Conservation (phyloP, 768 basidiomycete species). For the Crucibulum laeve region DNA sequence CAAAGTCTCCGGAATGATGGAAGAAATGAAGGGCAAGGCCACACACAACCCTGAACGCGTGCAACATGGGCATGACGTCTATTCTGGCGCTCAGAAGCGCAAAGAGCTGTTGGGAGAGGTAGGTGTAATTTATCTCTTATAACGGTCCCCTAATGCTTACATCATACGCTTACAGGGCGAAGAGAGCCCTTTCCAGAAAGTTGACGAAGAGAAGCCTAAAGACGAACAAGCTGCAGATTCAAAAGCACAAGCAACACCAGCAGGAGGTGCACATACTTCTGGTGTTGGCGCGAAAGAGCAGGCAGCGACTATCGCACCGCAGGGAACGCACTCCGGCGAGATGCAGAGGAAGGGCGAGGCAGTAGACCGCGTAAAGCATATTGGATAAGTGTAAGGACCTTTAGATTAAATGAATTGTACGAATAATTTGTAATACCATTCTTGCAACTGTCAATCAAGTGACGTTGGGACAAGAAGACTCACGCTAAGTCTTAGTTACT, state of each 20-base stretch:
- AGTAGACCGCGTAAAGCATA: conserved; percentile 11
- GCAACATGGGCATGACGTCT: conserved; percentile 18
- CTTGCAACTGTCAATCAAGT: too few species aligned
- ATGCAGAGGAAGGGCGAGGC: conserved; percentile 16
- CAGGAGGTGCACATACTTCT: neutral
- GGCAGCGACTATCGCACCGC: conserved; percentile 23
- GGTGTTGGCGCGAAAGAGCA: conserved; percentile 16
- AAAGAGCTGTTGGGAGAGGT: conserved; percentile 21
- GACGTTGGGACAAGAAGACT: too few species aligned
- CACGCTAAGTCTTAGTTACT: too few species aligned
- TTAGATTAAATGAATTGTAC: too few species aligned
- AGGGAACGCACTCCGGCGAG: conserved; percentile 18
- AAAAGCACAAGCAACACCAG: neutral
- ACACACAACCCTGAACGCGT: conserved; percentile 18
- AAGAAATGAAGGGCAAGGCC: conserved; percentile 22
- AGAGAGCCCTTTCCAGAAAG: conserved; percentile 16
- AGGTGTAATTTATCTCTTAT: conserved; percentile 1
- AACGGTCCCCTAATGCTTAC: neutral
- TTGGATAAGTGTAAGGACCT: too few species aligned
- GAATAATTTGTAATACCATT: too few species aligned
- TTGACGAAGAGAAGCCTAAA: conserved; percentile 3
- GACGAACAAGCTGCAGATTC: neutral
- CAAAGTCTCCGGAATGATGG: conserved; percentile 19
- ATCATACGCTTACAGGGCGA: conserved; percentile 12
- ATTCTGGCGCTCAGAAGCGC: conserved; percentile 18